Evolutionary conservation across 257 asterid genomes (phyloP).

Genomic region (Nicotiana benthamiana): DNA sequence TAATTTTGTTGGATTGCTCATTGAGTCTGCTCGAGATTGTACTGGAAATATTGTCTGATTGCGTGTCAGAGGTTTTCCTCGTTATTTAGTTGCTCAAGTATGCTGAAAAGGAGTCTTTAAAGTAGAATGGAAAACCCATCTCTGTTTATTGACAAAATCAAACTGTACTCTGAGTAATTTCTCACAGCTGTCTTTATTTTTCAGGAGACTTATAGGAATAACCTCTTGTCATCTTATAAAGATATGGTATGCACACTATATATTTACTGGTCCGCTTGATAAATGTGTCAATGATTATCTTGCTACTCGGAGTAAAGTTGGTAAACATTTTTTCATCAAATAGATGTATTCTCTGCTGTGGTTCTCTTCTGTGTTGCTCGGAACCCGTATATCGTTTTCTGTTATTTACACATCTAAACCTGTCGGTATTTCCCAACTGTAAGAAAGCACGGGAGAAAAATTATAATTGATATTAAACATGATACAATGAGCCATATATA

Average conservation of each 20-base stretch:
- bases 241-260: constrained; percentile 45
- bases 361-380: not conserved
- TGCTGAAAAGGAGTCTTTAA: not conserved
- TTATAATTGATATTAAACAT: no score
- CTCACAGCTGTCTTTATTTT: not conserved
- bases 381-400: not conserved
- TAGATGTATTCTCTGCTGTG: not conserved
- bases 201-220: constrained; percentile 47
- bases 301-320: not conserved
- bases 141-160: not conserved
- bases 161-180: not conserved
- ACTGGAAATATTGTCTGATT: not conserved
- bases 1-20: not conserved
- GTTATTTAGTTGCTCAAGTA: not conserved
- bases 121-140: not conserved
- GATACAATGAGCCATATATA: no score
- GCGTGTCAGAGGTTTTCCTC: not conserved
- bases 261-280: not conserved
- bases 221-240: constrained; percentile 52
- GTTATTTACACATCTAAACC: not conserved
- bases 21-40: not conserved
- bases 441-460: no score
- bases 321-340: not conserved
- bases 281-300: not conserved
- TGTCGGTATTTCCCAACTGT: not conserved